Percentiles rank a stretch among this genome's conserved stretches.
phyloP scores from a whole-genome alignment of 169 alveolate species.

The Amoebophrya sp. region DNA sequence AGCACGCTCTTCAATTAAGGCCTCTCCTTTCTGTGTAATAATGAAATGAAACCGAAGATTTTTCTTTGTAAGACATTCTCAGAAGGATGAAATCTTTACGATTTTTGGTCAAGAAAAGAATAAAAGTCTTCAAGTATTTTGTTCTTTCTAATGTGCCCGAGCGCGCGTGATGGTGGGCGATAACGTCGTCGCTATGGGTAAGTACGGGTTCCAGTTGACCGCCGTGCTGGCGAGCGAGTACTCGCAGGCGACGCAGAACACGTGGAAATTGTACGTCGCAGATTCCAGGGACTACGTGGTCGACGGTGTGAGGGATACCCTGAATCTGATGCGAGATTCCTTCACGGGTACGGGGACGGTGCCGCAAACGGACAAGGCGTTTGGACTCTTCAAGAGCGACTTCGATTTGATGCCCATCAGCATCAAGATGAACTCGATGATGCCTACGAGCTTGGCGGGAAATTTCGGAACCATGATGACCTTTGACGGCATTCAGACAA shows the following conservation, averaged over 20 bases:
- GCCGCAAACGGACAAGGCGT: neutral
- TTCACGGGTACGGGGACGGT: neutral
- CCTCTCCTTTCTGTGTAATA: no score
- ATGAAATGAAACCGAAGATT: no score
- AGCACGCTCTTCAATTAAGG: constrained; percentile 7
- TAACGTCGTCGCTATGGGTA: neutral
- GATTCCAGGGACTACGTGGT: neutral
- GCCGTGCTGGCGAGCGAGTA: constrained; percentile 2
- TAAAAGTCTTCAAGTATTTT: no score
- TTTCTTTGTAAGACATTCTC: no score
- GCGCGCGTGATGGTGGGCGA: constrained; percentile 24
- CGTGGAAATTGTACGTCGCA: neutral
- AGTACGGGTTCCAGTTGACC: constrained; percentile 26
- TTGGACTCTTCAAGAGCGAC: neutral
- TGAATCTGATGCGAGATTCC: neutral
- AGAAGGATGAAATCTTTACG: no score
- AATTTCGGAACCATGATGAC: constrained; percentile 9
- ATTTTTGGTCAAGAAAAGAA: no score
- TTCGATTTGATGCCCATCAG: neutral
- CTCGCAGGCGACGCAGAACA: neutral
- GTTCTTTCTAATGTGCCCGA: no score
- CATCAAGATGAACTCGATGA: neutral
- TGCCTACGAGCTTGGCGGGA: neutral
- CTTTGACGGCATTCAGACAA: neutral
- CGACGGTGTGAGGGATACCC: neutral